Conservation (phyloP, 2,329 filamentous ascomycete species). For the Alternaria consortialis region DNA sequence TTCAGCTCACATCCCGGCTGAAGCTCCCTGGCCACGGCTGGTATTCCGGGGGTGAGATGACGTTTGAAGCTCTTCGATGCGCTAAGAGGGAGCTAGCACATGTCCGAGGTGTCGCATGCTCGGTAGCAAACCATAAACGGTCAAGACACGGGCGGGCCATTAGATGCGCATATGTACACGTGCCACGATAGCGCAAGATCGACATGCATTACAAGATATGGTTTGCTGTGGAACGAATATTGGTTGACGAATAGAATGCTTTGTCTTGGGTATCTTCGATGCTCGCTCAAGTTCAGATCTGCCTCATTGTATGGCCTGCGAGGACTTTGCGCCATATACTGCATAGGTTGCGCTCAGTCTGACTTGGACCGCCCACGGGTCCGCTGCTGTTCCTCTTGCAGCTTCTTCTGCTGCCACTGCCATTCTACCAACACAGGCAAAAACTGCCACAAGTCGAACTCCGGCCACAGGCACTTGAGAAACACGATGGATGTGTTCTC, state of each 20-base stretch:
- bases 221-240: constrained; percentile 22
- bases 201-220: constrained; percentile 19
- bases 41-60: constrained; percentile 12
- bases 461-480: constrained; percentile 90
- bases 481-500: constrained; percentile 93
- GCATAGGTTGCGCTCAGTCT: constrained; percentile 27
- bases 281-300: constrained; percentile 23
- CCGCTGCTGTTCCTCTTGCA: constrained; percentile 48
- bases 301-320: constrained; percentile 11
- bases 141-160: constrained; percentile 13
- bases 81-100: constrained; percentile 8
- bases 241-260: constrained; percentile 32
- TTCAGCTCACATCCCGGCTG: constrained; percentile 5
- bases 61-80: constrained; percentile 9
- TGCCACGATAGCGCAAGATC: constrained; percentile 16
- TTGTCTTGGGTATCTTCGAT: constrained; percentile 38
- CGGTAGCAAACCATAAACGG: background rate
- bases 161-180: constrained; percentile 21
- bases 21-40: constrained; percentile 4
- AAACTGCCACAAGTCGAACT: constrained; percentile 94
- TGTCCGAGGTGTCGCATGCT: constrained; percentile 4
- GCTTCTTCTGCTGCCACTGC: constrained; percentile 68
- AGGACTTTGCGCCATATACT: constrained; percentile 9
- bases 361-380: constrained; percentile 39
- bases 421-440: constrained; percentile 92